These are phyloP conservation scores for Nothophaeocryptopus gaeumannii DNA, from an alignment of 2,329 filamentous ascomycete species.

Conservation along the genomic window DNA sequence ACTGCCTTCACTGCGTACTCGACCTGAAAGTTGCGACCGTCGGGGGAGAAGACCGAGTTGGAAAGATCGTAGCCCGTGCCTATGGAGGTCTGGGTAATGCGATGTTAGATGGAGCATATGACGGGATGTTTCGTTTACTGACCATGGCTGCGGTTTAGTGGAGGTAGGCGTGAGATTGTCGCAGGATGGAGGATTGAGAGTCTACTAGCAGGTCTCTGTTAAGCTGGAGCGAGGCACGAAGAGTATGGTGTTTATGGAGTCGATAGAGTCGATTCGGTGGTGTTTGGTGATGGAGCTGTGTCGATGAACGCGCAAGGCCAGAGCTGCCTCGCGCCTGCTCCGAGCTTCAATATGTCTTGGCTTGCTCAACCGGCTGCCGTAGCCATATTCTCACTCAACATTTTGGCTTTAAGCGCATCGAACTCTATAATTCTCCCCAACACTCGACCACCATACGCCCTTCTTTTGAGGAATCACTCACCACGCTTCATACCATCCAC, in stretches of 20 bases:
- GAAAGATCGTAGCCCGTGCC: conserved; percentile 98
- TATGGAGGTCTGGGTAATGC: conserved; percentile 81
- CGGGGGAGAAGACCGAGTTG: conserved; percentile 99
- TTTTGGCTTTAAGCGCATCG: no score
- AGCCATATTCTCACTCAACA: no score
- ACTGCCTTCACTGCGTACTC: conserved; percentile 99
- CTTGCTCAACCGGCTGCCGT: no score
- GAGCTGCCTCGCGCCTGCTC: no score
- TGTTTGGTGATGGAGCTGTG: not conserved
- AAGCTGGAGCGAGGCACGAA: no score
- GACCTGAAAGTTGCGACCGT: conserved; percentile 96
- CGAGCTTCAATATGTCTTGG: no score
- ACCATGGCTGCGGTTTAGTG: conserved; percentile 29
- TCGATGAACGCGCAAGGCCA: not conserved
- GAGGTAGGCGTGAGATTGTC: conserved; percentile 1
- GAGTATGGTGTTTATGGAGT: not conserved
- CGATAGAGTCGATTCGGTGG: not conserved
- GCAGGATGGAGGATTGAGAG: not conserved
- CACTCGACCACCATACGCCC: no score
- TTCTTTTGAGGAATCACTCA: no score
- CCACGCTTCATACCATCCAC: no score
- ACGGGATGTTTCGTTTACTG: conserved; percentile 12
- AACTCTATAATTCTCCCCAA: no score
- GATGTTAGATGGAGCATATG: conserved; percentile 6
- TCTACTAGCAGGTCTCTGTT: no score